These are phyloP conservation scores for Mediolabrus comicus DNA, from an alignment of 108 stramenopile species.

Conservation along the genomic window DNA sequence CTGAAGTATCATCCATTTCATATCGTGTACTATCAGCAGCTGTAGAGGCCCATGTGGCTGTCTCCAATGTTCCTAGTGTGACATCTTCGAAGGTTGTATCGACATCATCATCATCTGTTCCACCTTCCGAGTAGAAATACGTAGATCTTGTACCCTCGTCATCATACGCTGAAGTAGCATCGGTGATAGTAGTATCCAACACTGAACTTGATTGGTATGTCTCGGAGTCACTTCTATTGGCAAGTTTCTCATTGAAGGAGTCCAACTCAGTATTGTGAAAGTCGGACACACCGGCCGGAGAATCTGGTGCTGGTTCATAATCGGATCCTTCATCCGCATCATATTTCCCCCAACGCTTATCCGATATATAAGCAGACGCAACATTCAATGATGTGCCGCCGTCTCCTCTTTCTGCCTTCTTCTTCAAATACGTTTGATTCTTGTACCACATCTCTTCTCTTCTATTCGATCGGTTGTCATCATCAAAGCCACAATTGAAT, in stretches of 20 bases:
- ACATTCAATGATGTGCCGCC: not conserved
- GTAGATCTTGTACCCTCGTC: not conserved
- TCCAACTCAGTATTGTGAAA: not conserved
- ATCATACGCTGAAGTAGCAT: slow-evolving; percentile 12
- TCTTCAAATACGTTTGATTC: slow-evolving; percentile 16
- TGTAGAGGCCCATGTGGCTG: not conserved
- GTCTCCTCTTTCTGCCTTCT: slow-evolving; percentile 13
- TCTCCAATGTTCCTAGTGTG: not conserved
- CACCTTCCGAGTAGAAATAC: not conserved
- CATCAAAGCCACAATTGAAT: not conserved
- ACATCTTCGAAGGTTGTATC: slow-evolving; percentile 4
- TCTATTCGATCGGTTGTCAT: not conserved
- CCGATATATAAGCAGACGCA: slow-evolving; percentile 5
- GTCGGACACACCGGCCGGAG: slow-evolving; percentile 1
- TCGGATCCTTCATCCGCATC: not conserved
- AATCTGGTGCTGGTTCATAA: not conserved
- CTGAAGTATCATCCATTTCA: not conserved
- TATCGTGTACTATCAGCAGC: not conserved
- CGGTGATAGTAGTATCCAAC: slow-evolving; percentile 9
- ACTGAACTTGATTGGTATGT: slow-evolving; percentile 3
- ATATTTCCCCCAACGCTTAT: not conserved
- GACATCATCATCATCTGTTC: not conserved
- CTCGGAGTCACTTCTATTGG: not conserved
- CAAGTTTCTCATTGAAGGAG: not conserved
- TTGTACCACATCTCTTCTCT: slow-evolving; percentile 37